A percentile compares a stretch with the other conserved stretches of the same genome.
phyloP scores from a whole-genome alignment of 2,329 filamentous ascomycete genomes.

The Pseudogymnoascus pannorum region DNA sequence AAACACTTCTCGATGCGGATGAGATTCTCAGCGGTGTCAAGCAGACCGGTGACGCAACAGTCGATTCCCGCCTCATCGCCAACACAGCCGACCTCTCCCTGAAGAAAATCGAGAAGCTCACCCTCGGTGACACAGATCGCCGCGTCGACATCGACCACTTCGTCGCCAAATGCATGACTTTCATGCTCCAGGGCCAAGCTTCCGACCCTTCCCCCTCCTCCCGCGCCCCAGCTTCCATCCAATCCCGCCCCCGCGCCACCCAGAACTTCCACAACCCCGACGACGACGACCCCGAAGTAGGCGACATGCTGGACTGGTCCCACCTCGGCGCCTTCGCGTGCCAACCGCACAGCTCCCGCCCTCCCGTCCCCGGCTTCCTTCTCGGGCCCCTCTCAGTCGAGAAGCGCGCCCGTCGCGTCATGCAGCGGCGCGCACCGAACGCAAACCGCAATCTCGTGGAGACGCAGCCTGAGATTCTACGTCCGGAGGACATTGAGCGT shows the following conservation, averaged over 20 bases:
- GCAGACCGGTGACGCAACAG: constrained; percentile 83
- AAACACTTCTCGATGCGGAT: constrained; percentile 61
- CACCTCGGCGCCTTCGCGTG: constrained; percentile 73
- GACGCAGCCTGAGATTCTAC: constrained; percentile 71
- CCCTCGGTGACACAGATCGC: constrained; percentile 62
- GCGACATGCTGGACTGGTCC: constrained; percentile 78
- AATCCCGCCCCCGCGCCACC: constrained; percentile 32
- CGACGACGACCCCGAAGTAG: constrained; percentile 61
- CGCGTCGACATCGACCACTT: constrained; percentile 89
- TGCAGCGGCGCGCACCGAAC: constrained; percentile 61
- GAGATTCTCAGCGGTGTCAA: constrained; percentile 60
- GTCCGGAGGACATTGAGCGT: constrained; percentile 62
- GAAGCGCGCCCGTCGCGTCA: constrained; percentile 67
- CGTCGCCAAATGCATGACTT: constrained; percentile 79
- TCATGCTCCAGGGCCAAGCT: constrained; percentile 65
- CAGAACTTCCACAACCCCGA: constrained; percentile 44
- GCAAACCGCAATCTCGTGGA: constrained; percentile 61
- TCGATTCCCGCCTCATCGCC: constrained; percentile 82
- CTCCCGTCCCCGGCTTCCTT: constrained; percentile 73
- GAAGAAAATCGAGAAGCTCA: constrained; percentile 68
- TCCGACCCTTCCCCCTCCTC: constrained; percentile 43
- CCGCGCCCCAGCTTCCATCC: constrained; percentile 40
- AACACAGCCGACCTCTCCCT: constrained; percentile 72
- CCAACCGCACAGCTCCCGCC: constrained; percentile 64
- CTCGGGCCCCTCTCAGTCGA: constrained; percentile 84